These are phyloP conservation scores for Eucalyptus caleyi DNA, from an alignment of 345 rosid genomes.

Conservation along the genomic window DNA sequence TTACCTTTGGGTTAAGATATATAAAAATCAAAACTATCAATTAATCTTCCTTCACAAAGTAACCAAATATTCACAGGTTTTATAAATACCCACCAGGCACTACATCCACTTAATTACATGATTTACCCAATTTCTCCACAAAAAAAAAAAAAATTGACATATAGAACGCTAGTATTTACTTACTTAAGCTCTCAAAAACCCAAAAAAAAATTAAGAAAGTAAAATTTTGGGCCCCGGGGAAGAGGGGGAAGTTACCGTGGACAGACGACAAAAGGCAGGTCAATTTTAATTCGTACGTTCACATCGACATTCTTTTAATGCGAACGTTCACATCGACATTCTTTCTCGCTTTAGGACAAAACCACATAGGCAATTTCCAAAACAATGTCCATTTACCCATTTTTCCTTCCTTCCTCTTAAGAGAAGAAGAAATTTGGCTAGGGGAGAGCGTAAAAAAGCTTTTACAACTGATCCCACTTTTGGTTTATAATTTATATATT, in stretches of 20 bases:
- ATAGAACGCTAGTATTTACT: not conserved
- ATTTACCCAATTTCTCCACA: not conserved
- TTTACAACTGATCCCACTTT: not conserved
- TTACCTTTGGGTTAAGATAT: not conserved
- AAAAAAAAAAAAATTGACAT: too few relatives aligned
- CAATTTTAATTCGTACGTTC: not conserved
- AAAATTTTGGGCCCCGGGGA: too few relatives aligned
- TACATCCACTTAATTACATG: not conserved
- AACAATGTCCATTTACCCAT: not conserved
- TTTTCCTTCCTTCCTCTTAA: not conserved
- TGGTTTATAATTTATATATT: not conserved
- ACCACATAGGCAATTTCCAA: not conserved
- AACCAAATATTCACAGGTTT: not conserved
- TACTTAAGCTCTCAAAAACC: not conserved
- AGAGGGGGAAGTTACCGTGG: not conserved
- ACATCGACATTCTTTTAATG: not conserved
- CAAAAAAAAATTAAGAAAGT: too few relatives aligned
- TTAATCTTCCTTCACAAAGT: not conserved
- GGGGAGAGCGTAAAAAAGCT: not conserved
- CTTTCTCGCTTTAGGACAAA: not conserved
- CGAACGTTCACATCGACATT: not conserved
- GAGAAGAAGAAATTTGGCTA: not conserved
- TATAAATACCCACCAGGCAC: not conserved
- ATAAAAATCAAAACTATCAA: not conserved
- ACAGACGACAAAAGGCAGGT: not conserved